phyloP scores from a whole-genome alignment of 1,139 yeast genomes.

The Hansenula lynferdii region DNA sequence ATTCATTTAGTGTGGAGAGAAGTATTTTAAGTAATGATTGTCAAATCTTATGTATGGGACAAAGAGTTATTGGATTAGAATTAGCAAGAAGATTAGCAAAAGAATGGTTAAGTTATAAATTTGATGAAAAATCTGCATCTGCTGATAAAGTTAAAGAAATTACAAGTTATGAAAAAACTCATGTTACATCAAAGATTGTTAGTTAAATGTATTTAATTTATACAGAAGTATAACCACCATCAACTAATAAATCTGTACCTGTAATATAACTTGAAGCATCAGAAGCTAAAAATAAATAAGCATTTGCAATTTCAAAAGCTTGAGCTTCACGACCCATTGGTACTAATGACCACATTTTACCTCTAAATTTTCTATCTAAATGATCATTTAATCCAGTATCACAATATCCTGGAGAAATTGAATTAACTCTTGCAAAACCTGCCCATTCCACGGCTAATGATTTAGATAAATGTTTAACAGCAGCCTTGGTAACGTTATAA shows the following conservation, averaged over 20 bases:
- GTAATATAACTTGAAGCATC: constrained; percentile 80
- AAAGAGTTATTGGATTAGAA: constrained; percentile 1
- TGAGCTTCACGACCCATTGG: constrained; percentile 78
- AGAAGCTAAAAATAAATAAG: constrained; percentile 75
- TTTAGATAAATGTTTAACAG: constrained; percentile 64
- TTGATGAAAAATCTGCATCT: constrained; percentile 1
- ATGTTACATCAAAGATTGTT: neutral
- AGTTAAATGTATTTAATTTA: constrained; percentile 25
- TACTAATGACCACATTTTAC: constrained; percentile 59
- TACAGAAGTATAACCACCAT: constrained; percentile 65
- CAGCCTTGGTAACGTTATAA: constrained; percentile 87
- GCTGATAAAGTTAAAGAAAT: constrained; percentile 2
- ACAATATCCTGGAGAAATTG: constrained; percentile 81
- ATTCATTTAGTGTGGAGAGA: constrained; percentile 2
- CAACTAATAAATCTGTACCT: constrained; percentile 72
- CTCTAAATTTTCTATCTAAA: constrained; percentile 42
- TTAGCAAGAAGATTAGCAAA: constrained; percentile 1
- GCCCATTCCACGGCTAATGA: constrained; percentile 88
- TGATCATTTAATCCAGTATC: constrained; percentile 63
- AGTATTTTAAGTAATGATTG: constrained; percentile 2
- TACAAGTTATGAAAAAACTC: constrained; percentile 1
- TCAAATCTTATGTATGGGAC: constrained; percentile 2
- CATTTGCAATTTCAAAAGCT: constrained; percentile 76
- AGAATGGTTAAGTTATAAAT: constrained; percentile 2
- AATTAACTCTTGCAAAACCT: constrained; percentile 75